Conservation (phyloP, 768 basidiomycete genomes). For the Xanthoconium stramineum region DNA sequence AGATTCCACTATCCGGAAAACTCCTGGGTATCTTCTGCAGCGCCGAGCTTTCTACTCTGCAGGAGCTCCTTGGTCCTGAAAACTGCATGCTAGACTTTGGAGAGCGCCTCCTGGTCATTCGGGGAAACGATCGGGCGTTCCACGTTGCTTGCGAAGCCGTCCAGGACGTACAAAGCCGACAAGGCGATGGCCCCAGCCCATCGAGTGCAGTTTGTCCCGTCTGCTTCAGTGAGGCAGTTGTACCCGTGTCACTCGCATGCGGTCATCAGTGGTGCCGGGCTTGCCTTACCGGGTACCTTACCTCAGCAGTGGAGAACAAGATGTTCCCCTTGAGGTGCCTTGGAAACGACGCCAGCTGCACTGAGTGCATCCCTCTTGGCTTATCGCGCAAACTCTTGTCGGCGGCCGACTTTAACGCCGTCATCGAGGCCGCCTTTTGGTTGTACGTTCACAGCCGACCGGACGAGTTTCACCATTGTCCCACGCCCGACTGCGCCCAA, state of each 20-base stretch:
- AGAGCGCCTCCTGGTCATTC: conserved; percentile 44
- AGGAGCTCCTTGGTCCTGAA: conserved; percentile 50
- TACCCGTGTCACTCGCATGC: conserved; percentile 55
- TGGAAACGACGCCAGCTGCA: conserved; percentile 60
- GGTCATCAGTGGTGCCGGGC: conserved; percentile 66
- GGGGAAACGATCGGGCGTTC: conserved; percentile 46
- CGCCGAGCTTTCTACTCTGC: conserved; percentile 44
- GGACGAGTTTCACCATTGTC: conserved; percentile 68
- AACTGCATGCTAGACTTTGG: conserved; percentile 51
- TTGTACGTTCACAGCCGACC: conserved; percentile 57
- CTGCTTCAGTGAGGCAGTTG: conserved; percentile 56
- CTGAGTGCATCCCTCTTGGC: conserved; percentile 50
- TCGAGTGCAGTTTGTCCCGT: conserved; percentile 54
- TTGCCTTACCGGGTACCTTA: conserved; percentile 60
- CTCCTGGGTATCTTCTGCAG: conserved; percentile 46
- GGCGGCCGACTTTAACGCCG: conserved; percentile 47
- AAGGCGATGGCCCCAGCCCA: conserved; percentile 25
- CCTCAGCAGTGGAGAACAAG: conserved; percentile 52
- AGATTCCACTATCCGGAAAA: conserved; percentile 46
- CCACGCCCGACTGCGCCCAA: conserved; percentile 74
- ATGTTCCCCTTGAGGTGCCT: conserved; percentile 73
- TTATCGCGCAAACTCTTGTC: conserved; percentile 50
- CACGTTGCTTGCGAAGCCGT: conserved; percentile 39
- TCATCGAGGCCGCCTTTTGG: conserved; percentile 60
- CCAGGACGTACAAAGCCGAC: conserved; percentile 34